A percentile compares a stretch with the other conserved stretches of the same genome.
phyloP scores from a whole-genome alignment of 2,329 filamentous ascomycete genomes.

The Amylocarpus encephaloides region DNA sequence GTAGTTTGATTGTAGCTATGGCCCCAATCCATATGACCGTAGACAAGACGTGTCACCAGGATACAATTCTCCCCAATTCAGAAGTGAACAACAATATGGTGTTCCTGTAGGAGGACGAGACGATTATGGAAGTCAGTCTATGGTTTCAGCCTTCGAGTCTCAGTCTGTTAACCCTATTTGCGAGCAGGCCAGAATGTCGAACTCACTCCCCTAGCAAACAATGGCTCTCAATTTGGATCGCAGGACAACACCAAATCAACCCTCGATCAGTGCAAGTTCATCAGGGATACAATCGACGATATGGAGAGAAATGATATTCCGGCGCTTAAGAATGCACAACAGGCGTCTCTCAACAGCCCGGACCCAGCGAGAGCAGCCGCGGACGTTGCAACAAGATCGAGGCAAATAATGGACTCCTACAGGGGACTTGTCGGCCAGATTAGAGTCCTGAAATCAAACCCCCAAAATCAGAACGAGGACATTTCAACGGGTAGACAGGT shows the following conservation, averaged over 20 bases:
- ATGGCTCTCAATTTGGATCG: conserved; percentile 40
- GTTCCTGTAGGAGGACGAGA: conserved; percentile 34
- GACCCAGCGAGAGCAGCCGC: conserved; percentile 62
- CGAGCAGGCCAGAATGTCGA: conserved; percentile 47
- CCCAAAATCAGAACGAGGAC: conserved; percentile 61
- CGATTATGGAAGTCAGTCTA: conserved; percentile 34
- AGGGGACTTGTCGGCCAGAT: conserved; percentile 72
- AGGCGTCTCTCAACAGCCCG: conserved; percentile 65
- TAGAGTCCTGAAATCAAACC: conserved; percentile 74
- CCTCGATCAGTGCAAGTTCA: conserved; percentile 76
- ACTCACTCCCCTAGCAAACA: conserved; percentile 52
- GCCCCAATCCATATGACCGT: conserved; percentile 55
- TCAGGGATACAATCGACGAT: conserved; percentile 69
- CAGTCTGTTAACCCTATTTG: not conserved
- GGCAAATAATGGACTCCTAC: conserved; percentile 79
- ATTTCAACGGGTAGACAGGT: conserved; percentile 70
- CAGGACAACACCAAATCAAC: conserved; percentile 65
- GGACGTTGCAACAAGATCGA: conserved; percentile 66
- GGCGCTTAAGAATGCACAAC: conserved; percentile 58
- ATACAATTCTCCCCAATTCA: conserved; percentile 19
- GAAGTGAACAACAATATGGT: conserved; percentile 36
- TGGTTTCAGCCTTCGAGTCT: not conserved
- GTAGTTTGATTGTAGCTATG: conserved; percentile 42
- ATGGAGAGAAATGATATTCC: conserved; percentile 63
- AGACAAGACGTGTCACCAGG: conserved; percentile 34